Evolutionary conservation across 2,329 filamentous ascomycete species (phyloP).

Genomic region (Xylariaceae sp.): DNA sequence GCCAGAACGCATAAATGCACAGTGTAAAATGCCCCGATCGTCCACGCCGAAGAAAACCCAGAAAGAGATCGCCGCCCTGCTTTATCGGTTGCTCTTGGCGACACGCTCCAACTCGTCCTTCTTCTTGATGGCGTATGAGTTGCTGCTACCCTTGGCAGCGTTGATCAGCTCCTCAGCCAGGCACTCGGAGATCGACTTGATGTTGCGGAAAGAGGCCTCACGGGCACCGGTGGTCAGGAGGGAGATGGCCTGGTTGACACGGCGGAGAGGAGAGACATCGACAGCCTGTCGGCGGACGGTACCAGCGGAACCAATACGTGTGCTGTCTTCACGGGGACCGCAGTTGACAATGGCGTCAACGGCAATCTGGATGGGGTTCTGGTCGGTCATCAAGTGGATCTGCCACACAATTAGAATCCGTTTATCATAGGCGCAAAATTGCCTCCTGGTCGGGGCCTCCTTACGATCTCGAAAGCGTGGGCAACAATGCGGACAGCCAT

Average conservation of each 20-base stretch:
- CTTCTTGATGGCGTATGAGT: slow-evolving; percentile 99
- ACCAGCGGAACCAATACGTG: slow-evolving; percentile 98
- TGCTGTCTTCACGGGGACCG: slow-evolving; percentile 99
- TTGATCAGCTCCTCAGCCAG: slow-evolving; percentile 99
- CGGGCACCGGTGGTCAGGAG: slow-evolving; percentile 98
- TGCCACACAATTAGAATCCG: slow-evolving; percentile 36
- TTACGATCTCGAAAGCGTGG: slow-evolving; percentile 98
- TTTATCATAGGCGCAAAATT: neutral
- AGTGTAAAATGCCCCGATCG: slow-evolving; percentile 35
- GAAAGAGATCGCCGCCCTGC: slow-evolving; percentile 29
- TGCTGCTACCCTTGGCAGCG: slow-evolving; percentile 99
- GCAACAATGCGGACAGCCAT: slow-evolving; percentile 99
- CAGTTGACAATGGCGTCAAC: slow-evolving; percentile 99
- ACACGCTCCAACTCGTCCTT: slow-evolving; percentile 99
- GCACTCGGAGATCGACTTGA: slow-evolving; percentile 99
- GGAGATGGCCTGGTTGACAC: slow-evolving; percentile 99
- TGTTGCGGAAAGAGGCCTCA: slow-evolving; percentile 98
- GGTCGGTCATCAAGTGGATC: slow-evolving; percentile 99
- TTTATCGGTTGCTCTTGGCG: slow-evolving; percentile 99
- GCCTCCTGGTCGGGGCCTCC: slow-evolving; percentile 36
- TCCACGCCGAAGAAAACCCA: slow-evolving; percentile 39
- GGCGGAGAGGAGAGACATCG: slow-evolving; percentile 98
- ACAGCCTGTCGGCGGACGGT: slow-evolving; percentile 99
- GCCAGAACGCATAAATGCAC: slow-evolving; percentile 43
- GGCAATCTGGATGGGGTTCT: slow-evolving; percentile 99